phyloP scores from a whole-genome alignment of 1,284 basidiomycete genomes.

The Filobasidium uniguttulatum region DNA sequence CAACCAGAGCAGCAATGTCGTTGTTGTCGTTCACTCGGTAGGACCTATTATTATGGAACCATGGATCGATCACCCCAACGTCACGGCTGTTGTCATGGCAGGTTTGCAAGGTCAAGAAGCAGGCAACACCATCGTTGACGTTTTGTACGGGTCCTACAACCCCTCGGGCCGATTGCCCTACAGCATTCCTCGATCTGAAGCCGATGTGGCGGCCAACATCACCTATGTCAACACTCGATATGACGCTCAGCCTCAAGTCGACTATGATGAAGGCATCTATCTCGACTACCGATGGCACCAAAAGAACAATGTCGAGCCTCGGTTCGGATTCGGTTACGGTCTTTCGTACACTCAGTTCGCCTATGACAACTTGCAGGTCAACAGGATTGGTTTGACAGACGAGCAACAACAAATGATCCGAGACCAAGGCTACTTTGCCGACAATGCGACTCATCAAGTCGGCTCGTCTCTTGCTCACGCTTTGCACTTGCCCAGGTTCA shows the following conservation, averaged over 20 bases:
- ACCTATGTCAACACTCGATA: constrained; percentile 26
- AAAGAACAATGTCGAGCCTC: constrained; percentile 46
- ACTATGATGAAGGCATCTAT: constrained; percentile 56
- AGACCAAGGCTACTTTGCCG: not conserved
- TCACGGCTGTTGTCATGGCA: constrained; percentile 47
- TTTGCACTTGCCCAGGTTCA: constrained; percentile 33
- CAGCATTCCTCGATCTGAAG: constrained; percentile 54
- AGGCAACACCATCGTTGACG: constrained; percentile 59
- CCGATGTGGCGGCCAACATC: constrained; percentile 50
- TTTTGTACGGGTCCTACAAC: constrained; percentile 44
- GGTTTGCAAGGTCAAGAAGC: constrained; percentile 44
- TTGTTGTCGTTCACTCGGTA: constrained; percentile 66
- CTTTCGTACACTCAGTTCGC: constrained; percentile 69
- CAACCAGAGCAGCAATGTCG: constrained; percentile 49
- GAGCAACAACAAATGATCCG: not conserved
- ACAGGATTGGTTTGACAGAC: not conserved
- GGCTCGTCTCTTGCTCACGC: constrained; percentile 21
- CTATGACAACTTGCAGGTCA: constrained; percentile 43
- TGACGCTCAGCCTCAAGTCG: constrained; percentile 40
- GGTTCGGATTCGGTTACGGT: constrained; percentile 68
- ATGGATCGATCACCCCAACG: constrained; percentile 51
- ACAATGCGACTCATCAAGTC: constrained; percentile 7
- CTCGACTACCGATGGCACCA: constrained; percentile 72
- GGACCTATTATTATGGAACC: constrained; percentile 58
- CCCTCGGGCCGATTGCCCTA: constrained; percentile 65